Evolutionary conservation across 2,329 filamentous ascomycete species (phyloP), one percentile per base, ranked within the genome.

Genomic region (Fusarium sulawesiense): DNA sequence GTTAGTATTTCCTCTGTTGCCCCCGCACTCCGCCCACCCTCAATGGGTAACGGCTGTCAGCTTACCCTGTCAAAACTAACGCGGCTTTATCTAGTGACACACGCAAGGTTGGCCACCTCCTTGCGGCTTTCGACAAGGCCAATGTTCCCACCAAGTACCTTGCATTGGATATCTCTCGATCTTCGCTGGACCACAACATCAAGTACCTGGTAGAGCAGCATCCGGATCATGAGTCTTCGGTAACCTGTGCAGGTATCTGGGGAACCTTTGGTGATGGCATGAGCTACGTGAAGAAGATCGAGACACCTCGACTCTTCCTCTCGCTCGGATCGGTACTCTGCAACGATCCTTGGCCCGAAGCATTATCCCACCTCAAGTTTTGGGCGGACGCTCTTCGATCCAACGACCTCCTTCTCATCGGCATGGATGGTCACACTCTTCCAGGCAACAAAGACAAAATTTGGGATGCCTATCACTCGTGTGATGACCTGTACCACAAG

Each of bases 311-410:
- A 16, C 66, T 82, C n/a, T 80, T 82, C 56, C 74, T 82, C 10
- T 83, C 81, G 1, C 75, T 83, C 4, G 81, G 81, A 4, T 83
- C 81, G 10, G 81, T 83, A 6, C 74, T 83, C 20, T 83, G 80
- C 72, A 83, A 83, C 51, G 81, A 83, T 68, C 73, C 76, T 11
- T 82, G 79, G 78, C 64, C 72, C 4, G 73, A 75, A 29, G 81
- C 81, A 3, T 59, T 82, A 29, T 58, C 65, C 6, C 76, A 80
- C 44, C 73, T 83, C 27, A 78, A 77, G 62, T 73, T 69, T 45
- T 83, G 81, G 81, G 80, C 76, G 12, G 64, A 70, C n/a, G 66
- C 75, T 25, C 73, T 83, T 56, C 79, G 78, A 6, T 66, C 73
- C 3, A 70, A 76, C 4, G 81, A 83, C 48, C 67, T 77, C 25